phyloP scores from a whole-genome alignment of 2,329 filamentous ascomycete species.

The Fusarium metavorans region DNA sequence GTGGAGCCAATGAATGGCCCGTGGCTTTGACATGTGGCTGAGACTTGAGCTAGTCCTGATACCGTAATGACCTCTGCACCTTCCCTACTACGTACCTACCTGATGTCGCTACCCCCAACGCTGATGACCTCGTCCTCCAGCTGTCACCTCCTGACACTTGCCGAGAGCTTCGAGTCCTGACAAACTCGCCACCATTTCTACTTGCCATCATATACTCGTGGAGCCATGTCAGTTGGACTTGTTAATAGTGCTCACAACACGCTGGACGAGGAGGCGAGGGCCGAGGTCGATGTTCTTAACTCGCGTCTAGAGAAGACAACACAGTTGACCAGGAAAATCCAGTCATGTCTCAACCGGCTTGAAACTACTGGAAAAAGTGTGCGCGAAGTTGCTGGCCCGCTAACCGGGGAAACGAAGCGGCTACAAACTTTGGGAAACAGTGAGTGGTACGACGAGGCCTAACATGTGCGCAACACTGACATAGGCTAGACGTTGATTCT shows the following conservation, averaged over 20 bases:
- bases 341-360: conserved; percentile 84
- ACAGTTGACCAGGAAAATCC: conserved; percentile 94
- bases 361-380: conserved; percentile 92
- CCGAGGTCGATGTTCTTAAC: conserved; percentile 78
- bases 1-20: not conserved
- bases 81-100: not conserved
- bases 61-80: conserved; percentile 25
- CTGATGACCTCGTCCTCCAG: not conserved
- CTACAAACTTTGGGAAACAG: conserved; percentile 89
- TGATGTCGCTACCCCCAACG: conserved; percentile 4
- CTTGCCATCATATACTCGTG: not conserved
- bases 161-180: not conserved
- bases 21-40: conserved; percentile 23
- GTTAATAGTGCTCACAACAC: conserved; percentile 59
- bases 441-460: conserved; percentile 47
- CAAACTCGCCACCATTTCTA: not conserved
- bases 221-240: conserved; percentile 64
- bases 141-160: not conserved
- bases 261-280: conserved; percentile 74
- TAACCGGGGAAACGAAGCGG: conserved; percentile 91
- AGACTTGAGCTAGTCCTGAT: conserved; percentile 18
- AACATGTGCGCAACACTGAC: conserved; percentile 29
- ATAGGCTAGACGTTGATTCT: conserved; percentile 78
- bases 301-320: conserved; percentile 90
- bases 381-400: conserved; percentile 89